A percentile compares a stretch with the other conserved stretches of the same genome.
phyloP scores from a whole-genome alignment of 2,329 filamentous ascomycete genomes.

The Emergomyces pasteurianus region DNA sequence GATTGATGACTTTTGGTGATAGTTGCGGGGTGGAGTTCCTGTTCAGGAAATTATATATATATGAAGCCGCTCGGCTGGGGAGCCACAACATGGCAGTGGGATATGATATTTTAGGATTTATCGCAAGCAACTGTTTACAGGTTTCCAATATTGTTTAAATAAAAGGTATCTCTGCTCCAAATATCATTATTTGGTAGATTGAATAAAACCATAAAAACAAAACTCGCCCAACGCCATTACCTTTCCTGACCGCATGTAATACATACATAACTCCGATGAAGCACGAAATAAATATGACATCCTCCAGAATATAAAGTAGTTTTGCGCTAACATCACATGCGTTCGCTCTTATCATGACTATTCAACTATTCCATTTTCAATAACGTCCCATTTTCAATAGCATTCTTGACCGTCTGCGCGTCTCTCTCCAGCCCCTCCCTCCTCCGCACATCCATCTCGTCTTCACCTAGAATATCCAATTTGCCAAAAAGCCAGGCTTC shows the following conservation, averaged over 20 bases:
- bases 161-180: background rate
- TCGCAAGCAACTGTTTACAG: background rate
- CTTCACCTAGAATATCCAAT: slow-evolving; percentile 43
- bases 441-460: slow-evolving; percentile 29
- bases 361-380: slow-evolving; percentile 10
- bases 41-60: background rate
- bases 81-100: background rate
- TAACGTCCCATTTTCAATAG: slow-evolving; percentile 17
- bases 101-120: background rate
- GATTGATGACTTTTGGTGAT: background rate
- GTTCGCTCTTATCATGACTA: background rate
- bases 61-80: background rate
- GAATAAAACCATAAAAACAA: background rate
- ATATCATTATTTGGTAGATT: background rate
- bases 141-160: background rate
- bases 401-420: slow-evolving; percentile 35
- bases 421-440: slow-evolving; percentile 36
- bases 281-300: background rate
- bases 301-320: background rate
- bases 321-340: background rate
- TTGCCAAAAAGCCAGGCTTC: slow-evolving; percentile 57
- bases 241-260: too few species aligned
- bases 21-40: background rate
- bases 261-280: background rate
- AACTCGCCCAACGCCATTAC: background rate